Evolutionary conservation across 2,329 filamentous ascomycete species (phyloP).

Genomic region (Coniochaeta ligniaria): DNA sequence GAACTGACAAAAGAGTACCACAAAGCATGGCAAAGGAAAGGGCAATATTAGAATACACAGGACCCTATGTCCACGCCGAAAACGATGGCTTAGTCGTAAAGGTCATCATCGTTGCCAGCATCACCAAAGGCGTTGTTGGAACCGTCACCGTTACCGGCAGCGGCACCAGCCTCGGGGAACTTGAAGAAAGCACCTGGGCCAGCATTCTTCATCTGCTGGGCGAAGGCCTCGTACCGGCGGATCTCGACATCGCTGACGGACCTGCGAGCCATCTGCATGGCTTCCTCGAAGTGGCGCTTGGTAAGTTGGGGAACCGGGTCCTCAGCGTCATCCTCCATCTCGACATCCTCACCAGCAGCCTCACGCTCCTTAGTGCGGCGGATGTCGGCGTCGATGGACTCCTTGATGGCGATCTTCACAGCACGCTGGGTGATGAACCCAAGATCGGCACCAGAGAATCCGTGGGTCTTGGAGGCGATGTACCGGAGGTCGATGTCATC

Average conservation of each 20-base stretch:
- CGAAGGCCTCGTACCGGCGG: constrained; percentile 94
- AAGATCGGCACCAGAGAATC: constrained; percentile 98
- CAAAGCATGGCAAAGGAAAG: neutral
- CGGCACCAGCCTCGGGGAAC: constrained; percentile 68
- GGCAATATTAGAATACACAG: constrained; percentile 40
- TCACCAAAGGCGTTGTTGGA: constrained; percentile 67
- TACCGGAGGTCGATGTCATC: constrained; percentile 79
- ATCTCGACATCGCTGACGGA: constrained; percentile 97
- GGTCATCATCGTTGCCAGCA: constrained; percentile 88
- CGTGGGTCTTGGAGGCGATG: constrained; percentile 95
- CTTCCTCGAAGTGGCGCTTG: constrained; percentile 96
- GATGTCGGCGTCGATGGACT: constrained; percentile 84
- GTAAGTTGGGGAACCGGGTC: constrained; percentile 95
- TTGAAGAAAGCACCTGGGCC: constrained; percentile 97
- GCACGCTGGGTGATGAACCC: constrained; percentile 98
- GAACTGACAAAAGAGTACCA: neutral
- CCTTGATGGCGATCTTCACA: constrained; percentile 98
- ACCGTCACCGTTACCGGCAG: constrained; percentile 58
- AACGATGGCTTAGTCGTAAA: constrained; percentile 72
- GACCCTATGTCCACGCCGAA: constrained; percentile 14
- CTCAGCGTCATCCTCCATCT: constrained; percentile 79
- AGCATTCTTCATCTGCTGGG: constrained; percentile 98
- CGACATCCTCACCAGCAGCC: constrained; percentile 70
- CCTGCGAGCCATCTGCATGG: constrained; percentile 88
- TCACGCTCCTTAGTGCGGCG: constrained; percentile 85